These are phyloP conservation scores for Cladophialophora bantiana DNA, from an alignment of 2,329 filamentous ascomycete species.

Conservation along the genomic window DNA sequence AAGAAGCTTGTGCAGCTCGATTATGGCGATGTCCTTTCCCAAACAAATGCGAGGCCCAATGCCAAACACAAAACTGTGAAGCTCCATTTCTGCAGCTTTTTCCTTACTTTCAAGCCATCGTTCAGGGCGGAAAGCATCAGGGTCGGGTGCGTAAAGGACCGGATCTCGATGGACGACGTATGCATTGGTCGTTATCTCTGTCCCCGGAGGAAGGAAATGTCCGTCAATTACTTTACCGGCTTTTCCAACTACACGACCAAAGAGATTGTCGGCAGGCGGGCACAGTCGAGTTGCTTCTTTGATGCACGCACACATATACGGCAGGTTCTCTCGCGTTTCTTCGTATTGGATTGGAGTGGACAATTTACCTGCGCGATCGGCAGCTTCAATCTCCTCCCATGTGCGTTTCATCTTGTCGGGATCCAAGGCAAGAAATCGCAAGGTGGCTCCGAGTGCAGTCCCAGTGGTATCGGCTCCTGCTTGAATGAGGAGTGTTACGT, in stretches of 20 bases:
- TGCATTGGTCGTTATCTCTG: slow-evolving; percentile 28
- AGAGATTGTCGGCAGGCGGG: slow-evolving; percentile 44
- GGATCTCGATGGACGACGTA: slow-evolving; percentile 54
- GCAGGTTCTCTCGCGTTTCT: slow-evolving; percentile 41
- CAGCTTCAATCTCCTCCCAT: slow-evolving; percentile 39
- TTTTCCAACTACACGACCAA: slow-evolving; percentile 46
- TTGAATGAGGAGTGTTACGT: slow-evolving; percentile 40
- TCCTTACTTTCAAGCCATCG: slow-evolving; percentile 21
- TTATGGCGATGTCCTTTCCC: slow-evolving; percentile 42
- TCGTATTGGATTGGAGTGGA: slow-evolving; percentile 39
- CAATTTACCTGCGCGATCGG: slow-evolving; percentile 36
- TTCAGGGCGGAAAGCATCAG: slow-evolving; percentile 24
- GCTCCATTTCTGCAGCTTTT: slow-evolving; percentile 32
- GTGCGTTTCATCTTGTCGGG: slow-evolving; percentile 48
- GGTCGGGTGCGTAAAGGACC: slow-evolving; percentile 46
- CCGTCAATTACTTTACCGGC: slow-evolving; percentile 41
- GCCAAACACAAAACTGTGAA: slow-evolving; percentile 47
- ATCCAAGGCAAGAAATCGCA: slow-evolving; percentile 75
- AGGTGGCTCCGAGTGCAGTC: slow-evolving; percentile 72
- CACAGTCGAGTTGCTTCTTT: slow-evolving; percentile 49
- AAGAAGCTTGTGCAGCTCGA: slow-evolving; percentile 22
- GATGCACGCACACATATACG: slow-evolving; percentile 44
- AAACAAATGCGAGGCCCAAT: slow-evolving; percentile 51
- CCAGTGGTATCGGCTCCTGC: slow-evolving; percentile 81
- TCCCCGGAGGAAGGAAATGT: slow-evolving; percentile 42